These are phyloP conservation scores for Tetrapisispora taiwanensis DNA, from an alignment of 805 yeast species.

Conservation along the genomic window DNA sequence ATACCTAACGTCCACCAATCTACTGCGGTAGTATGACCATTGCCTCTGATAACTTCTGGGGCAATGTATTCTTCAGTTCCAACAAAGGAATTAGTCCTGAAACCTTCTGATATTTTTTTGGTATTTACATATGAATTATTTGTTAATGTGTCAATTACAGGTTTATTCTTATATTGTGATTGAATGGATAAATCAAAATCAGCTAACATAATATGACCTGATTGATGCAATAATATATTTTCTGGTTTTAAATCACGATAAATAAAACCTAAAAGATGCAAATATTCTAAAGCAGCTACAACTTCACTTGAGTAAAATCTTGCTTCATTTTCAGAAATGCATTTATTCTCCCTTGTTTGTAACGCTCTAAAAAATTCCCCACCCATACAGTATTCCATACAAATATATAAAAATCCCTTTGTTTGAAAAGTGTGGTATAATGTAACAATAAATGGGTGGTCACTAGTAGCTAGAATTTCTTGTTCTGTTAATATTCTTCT, in stretches of 20 bases:
- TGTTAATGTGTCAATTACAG: constrained; percentile 31
- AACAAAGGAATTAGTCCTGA: constrained; percentile 93
- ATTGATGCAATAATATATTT: constrained; percentile 84
- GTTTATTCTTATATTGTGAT: constrained; percentile 63
- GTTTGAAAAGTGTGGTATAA: constrained; percentile 94
- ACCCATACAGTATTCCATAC: constrained; percentile 99
- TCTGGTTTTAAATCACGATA: constrained; percentile 96
- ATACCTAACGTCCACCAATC: constrained; percentile 99
- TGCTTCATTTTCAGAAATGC: constrained; percentile 81
- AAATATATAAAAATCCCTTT: constrained; percentile 76
- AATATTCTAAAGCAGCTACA: constrained; percentile 89
- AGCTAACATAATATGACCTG: constrained; percentile 96
- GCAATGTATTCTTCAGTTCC: constrained; percentile 99
- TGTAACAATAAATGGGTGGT: constrained; percentile 95
- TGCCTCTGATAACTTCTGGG: constrained; percentile 94
- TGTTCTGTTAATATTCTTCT: constrained; percentile 94
- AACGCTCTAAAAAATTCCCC: constrained; percentile 96
- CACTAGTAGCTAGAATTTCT: constrained; percentile 87
- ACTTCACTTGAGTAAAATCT: constrained; percentile 93
- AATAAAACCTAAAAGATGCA: constrained; percentile 93
- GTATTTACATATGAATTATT: constrained; percentile 48
- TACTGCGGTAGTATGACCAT: constrained; percentile 95
- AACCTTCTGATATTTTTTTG: constrained; percentile 90
- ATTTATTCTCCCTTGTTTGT: constrained; percentile 80
- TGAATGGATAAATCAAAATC: constrained; percentile 95